Base-by-base conservation (phyloP, 768 basidiomycete species). In the Tubosaeta sp. region DNA sequence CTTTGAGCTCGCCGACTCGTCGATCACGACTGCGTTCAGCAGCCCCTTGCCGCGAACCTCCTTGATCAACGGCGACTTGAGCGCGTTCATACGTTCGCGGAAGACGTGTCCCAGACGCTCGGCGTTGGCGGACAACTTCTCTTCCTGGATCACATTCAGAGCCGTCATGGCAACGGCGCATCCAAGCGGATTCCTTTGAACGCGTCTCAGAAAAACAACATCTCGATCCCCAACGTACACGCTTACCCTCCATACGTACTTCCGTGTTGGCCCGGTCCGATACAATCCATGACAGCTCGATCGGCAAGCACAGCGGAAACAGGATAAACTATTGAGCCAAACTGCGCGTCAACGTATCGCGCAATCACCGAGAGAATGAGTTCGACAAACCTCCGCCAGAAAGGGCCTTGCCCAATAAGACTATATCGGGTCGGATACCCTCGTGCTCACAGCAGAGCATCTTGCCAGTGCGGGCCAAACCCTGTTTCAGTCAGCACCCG, bases 131-230 rank as follows among this genome's bases (percentile, higher is more conserved):
- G 85, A 81, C 46, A 99, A 82, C 43, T 83, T 72, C 75, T 99
- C 97, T 22, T 93, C 87, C 33, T 86, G 73, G 39, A 99, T 83
- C n/a, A 99, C 95, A 34, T 86, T 77, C 39, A 98, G 78, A 1
- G 97, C 92, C 6, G 94, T 86, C 71, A 93, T 90, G 32, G 95
- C 88, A 7, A 97, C 91, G n/a, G 97, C 97, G 61, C 93, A 95
- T 8, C 88, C 97, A 19, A 99, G 78, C 0, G 97, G 95, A 67
- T 97, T 98, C 34, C 92, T 90, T 43, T 26, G 1, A 48, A 31
- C 10, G 29, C 43, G 16, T 27, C 26, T 43, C 48, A 29, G 14
- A 16, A 26, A 39, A 11, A 50, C 43, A 22, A 7, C 25, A 19
- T 32, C 43, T 35, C 25, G 42, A 34, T 46, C 29, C 22, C 35